Base-by-base conservation (phyloP, 2,329 filamentous ascomycete species). In the Penicillium sp. region DNA sequence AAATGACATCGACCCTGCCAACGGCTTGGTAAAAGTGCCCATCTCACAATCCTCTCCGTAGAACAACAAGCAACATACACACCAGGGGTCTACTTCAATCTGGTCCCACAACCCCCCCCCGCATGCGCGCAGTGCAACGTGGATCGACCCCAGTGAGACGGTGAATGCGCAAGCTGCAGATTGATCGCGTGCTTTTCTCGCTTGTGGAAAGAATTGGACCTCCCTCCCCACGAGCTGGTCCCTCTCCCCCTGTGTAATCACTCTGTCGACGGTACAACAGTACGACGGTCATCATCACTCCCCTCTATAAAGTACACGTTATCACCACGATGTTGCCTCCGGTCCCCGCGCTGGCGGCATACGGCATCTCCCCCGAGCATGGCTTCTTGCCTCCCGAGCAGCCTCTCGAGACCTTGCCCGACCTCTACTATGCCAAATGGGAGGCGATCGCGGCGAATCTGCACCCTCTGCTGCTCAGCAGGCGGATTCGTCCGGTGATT, bases 401-500 rank as follows among this genome's bases (percentile, higher is more conserved):
- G 33, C 93, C 93, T 37, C 76, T 97, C 54, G 83, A 88, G 52
- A 75, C 81, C 47, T 82, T 98, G 11, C 86, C 90, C 8, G 87
- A 96, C 64, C 81, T 86, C 3, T 97, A 96, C 75, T 98, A 97
- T 71, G 84, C 87, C 68, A 88, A 89, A 65, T 98, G 93, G 93
- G 93, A 98, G 72, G 81, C 85, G 39, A 79, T 96, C 43, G 81
- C 85, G 32, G 80, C 84, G 57, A 96, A 95, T 63, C 77, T 98
- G 28, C 93, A 96, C 71, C 83, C 84, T 9, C 76, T 97, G 50
- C 83, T 97, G 44, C 78, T 96, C 48, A 94, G 85, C 70, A 88
- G 86, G 67, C 84, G 90, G 51, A 76, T 98, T 54, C 84, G 89
- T 39, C 80, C 83, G 43, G 82, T 90, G 51, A 80, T 97, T 50